These are phyloP conservation scores for Betula pendula DNA, from an alignment of 306 rosid species.

Conservation along the genomic window DNA sequence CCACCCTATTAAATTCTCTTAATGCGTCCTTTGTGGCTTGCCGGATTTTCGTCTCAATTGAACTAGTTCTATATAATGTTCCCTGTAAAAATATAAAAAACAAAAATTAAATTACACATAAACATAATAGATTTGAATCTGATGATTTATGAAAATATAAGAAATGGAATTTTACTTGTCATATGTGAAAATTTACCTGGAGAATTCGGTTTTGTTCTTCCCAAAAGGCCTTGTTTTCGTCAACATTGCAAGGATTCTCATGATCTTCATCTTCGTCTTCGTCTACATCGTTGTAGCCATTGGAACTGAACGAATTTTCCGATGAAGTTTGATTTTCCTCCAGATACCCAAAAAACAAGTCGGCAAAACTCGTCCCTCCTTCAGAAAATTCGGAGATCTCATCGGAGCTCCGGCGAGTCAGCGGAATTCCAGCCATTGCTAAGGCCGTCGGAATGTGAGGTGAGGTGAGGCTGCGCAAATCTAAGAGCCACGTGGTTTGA, in stretches of 20 bases:
- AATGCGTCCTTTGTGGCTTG: conserved; percentile 55
- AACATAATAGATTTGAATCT: neutral
- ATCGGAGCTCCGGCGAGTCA: conserved; percentile 28
- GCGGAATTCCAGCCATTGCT: conserved; percentile 3
- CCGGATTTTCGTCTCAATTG: conserved; percentile 54
- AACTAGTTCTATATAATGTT: conserved; percentile 43
- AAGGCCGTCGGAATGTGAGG: conserved; percentile 16
- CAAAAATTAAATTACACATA: neutral
- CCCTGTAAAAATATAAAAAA: conserved; percentile 34
- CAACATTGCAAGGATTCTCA: conserved; percentile 14
- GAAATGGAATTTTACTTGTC: too few relatives aligned
- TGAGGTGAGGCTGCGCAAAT: neutral
- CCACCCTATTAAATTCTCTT: conserved; percentile 30
- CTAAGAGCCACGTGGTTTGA: neutral
- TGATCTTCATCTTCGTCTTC: conserved; percentile 26
- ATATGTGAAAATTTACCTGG: conserved; percentile 38
- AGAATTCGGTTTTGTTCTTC: conserved; percentile 57
- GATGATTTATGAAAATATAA: too few relatives aligned
- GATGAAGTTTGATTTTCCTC: conserved; percentile 35
- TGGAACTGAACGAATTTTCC: conserved; percentile 44
- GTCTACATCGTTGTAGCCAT: neutral
- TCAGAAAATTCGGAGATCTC: conserved; percentile 19
- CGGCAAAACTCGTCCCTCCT: conserved; percentile 37
- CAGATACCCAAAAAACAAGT: conserved; percentile 55
- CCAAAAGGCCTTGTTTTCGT: conserved; percentile 62